Conservation (phyloP, 768 basidiomycete genomes). For the Cytidiella melzeri region DNA sequence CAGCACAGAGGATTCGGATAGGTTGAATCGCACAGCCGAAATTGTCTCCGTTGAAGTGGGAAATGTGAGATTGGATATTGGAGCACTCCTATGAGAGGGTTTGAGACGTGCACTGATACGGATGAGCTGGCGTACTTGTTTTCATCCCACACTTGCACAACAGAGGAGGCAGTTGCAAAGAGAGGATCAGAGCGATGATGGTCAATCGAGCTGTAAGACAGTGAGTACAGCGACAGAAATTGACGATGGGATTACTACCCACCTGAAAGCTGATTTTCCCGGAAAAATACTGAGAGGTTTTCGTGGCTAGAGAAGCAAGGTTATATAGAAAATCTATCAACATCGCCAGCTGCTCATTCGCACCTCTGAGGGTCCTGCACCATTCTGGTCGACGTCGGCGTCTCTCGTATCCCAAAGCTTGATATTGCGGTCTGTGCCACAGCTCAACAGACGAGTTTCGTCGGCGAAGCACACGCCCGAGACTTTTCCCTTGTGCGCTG, state of each 20-base stretch:
- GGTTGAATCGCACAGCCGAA: conserved; percentile 84
- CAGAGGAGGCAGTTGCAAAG: conserved; percentile 91
- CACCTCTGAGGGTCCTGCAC: conserved; percentile 36
- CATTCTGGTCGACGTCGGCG: conserved; percentile 18
- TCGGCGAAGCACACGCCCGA: conserved; percentile 75
- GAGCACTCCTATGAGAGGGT: conserved; percentile 54
- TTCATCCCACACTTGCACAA: conserved; percentile 97
- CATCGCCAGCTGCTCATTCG: too few species aligned
- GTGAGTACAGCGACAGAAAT: conserved; percentile 5
- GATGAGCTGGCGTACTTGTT: conserved; percentile 57
- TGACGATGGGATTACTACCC: conserved; percentile 16
- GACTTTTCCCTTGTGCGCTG: conserved; percentile 81
- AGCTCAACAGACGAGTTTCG: conserved; percentile 59
- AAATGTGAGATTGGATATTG: conserved; percentile 83
- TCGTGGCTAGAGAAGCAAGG: conserved; percentile 23
- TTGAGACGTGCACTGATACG: background rate
- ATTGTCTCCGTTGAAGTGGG: conserved; percentile 87
- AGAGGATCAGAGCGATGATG: conserved; percentile 86
- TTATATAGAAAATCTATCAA: too few species aligned
- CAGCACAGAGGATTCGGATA: conserved; percentile 90
- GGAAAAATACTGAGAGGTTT: conserved; percentile 74
- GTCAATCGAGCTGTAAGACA: conserved; percentile 69
- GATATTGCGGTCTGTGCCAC: conserved; percentile 76
- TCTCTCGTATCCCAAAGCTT: conserved; percentile 66
- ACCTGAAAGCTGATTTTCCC: conserved; percentile 92